phyloP scores from a whole-genome alignment of 192 early-diverging fungal species.

The Podila minutissima region DNA sequence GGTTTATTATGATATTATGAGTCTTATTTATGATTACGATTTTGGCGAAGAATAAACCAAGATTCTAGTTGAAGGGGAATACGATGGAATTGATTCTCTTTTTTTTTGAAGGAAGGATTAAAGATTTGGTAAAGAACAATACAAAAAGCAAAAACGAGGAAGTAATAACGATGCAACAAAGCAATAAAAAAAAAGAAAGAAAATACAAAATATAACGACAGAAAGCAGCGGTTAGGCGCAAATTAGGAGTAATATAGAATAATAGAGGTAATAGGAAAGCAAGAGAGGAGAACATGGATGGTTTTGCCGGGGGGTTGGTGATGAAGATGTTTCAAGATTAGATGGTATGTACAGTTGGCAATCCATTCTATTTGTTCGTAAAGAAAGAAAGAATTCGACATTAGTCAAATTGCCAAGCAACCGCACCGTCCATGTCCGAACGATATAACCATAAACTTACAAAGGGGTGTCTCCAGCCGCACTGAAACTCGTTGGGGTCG shows the following conservation, averaged over 20 bases:
- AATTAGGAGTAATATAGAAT: neutral
- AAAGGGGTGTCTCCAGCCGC: slow-evolving; percentile 67
- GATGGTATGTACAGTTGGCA: slow-evolving; percentile 44
- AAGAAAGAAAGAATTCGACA: neutral
- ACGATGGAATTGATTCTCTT: too few relatives aligned
- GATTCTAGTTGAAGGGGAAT: too few relatives aligned
- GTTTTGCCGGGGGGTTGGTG: neutral
- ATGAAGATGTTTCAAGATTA: slow-evolving; percentile 7
- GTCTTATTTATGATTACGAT: too few relatives aligned
- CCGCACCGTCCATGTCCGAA: neutral
- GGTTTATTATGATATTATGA: too few relatives aligned
- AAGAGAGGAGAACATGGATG: neutral
- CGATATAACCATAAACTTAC: slow-evolving; percentile 43
- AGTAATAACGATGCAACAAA: slow-evolving; percentile 1
- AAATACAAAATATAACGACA: slow-evolving; percentile 2
- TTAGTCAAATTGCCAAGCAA: neutral
- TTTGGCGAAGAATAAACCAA: too few relatives aligned
- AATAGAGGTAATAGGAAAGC: neutral
- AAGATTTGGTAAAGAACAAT: neutral
- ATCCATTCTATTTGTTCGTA: slow-evolving; percentile 22
- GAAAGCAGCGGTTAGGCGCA: neutral
- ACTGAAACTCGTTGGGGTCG: slow-evolving; percentile 62
- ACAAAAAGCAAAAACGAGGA: slow-evolving; percentile 4
- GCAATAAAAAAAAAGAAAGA: neutral
- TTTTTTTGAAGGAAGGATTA: too few relatives aligned